Evolutionary conservation across 768 basidiomycete genomes (phyloP).

Genomic region (Mycena floridula): DNA sequence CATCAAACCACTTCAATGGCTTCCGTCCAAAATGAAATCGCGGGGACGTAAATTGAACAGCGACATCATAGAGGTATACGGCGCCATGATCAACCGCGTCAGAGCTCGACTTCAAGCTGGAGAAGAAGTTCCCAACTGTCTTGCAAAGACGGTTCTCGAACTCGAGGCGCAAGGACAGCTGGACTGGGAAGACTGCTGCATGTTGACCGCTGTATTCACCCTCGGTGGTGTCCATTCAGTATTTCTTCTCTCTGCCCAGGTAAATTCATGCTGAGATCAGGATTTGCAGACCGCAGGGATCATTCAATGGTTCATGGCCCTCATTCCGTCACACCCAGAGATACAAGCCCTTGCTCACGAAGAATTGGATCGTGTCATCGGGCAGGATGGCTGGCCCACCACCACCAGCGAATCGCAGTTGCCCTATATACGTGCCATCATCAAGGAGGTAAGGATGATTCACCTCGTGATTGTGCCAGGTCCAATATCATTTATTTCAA

Average conservation of each 20-base stretch:
- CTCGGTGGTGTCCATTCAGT: constrained; percentile 29
- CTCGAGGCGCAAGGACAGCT: constrained; percentile 21
- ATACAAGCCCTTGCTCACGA: constrained; percentile 23
- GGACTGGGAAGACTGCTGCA: constrained; percentile 25
- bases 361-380: constrained; percentile 30
- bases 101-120: constrained; percentile 21
- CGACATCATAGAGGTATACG: constrained; percentile 23
- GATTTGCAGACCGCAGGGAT: constrained; percentile 23
- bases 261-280: neutral
- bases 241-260: neutral
- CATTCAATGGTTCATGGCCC: constrained; percentile 27
- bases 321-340: constrained; percentile 23
- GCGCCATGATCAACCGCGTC: constrained; percentile 23
- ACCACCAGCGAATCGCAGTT: constrained; percentile 17
- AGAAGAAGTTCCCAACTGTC: constrained; percentile 26
- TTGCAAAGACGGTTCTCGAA: constrained; percentile 24
- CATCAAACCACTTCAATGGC: constrained; percentile 13
- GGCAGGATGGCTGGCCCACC: constrained; percentile 20
- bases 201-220: constrained; percentile 26
- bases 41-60: constrained; percentile 14
- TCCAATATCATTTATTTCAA: neutral
- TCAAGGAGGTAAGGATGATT: constrained; percentile 15
- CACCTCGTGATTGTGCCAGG: neutral
- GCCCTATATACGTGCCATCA: constrained; percentile 22
- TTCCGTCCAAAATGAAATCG: constrained; percentile 13